Conservation (phyloP, 2,329 filamentous ascomycete species). For the Onygena corvina region DNA sequence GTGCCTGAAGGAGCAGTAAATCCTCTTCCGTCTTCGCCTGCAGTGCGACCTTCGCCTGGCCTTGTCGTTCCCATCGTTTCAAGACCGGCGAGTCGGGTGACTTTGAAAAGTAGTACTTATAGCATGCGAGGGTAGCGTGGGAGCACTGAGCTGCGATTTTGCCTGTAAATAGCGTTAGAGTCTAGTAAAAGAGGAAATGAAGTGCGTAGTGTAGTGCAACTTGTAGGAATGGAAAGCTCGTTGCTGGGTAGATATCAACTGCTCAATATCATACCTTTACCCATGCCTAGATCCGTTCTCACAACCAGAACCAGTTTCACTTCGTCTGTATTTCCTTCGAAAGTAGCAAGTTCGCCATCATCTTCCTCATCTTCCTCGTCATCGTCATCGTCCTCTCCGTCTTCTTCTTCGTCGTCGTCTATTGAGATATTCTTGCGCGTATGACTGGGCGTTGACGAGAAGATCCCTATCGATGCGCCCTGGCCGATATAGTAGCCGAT, state of each 20-base stretch:
- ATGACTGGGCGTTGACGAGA: slow-evolving; percentile 40
- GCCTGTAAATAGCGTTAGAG: slow-evolving; percentile 41
- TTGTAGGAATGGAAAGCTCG: slow-evolving; percentile 7
- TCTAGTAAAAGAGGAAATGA: not conserved
- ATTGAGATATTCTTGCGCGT: slow-evolving; percentile 13
- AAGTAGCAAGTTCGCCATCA: slow-evolving; percentile 36
- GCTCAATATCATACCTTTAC: slow-evolving; percentile 68
- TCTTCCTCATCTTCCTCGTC: slow-evolving; percentile 58
- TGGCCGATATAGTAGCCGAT: slow-evolving; percentile 63
- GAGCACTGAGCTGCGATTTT: slow-evolving; percentile 95
- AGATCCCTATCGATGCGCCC: slow-evolving; percentile 59
- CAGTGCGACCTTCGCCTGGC: slow-evolving; percentile 88
- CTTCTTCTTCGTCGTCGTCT: slow-evolving; percentile 25
- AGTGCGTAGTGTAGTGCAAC: too few relatives aligned
- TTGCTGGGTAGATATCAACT: not conserved
- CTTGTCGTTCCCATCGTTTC: slow-evolving; percentile 69
- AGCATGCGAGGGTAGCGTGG: slow-evolving; percentile 95
- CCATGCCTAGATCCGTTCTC: slow-evolving; percentile 91
- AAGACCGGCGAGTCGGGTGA: slow-evolving; percentile 51
- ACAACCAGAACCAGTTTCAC: slow-evolving; percentile 92
- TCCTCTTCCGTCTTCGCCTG: slow-evolving; percentile 79
- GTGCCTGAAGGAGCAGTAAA: slow-evolving; percentile 60
- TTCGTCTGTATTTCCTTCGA: slow-evolving; percentile 55
- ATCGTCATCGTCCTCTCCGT: slow-evolving; percentile 20
- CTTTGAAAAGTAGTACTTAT: slow-evolving; percentile 60